Percentiles rank a stretch among this genome's conserved stretches.
Evolutionary conservation across 805 yeast genomes (phyloP).

Genomic region (Ogataea philodendri): DNA sequence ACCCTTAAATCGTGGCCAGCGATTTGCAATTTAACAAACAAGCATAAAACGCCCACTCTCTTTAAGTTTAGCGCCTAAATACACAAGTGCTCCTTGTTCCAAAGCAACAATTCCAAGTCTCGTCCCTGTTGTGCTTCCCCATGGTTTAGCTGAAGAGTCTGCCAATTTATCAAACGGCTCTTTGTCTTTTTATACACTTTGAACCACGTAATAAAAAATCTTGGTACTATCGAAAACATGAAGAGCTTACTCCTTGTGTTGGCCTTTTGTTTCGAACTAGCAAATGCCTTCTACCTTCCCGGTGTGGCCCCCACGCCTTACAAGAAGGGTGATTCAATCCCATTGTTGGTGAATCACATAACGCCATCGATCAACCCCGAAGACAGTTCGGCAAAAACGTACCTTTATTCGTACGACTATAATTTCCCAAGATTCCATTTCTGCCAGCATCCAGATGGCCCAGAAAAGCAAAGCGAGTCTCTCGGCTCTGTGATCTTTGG

Average conservation of each 20-base stretch:
- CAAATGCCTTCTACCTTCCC: conserved; percentile 78
- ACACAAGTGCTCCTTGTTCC: too few species aligned
- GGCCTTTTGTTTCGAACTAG: conserved; percentile 14
- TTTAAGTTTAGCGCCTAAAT: too few species aligned
- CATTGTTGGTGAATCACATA: conserved; percentile 83
- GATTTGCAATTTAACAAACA: too few species aligned
- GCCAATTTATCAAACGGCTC: too few species aligned
- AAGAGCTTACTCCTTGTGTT: conserved; percentile 7
- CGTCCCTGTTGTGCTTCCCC: too few species aligned
- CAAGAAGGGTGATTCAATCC: conserved; percentile 65
- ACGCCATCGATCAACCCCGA: conserved; percentile 65
- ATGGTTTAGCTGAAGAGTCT: too few species aligned
- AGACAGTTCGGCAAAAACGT: conserved; percentile 46
- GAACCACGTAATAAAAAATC: conserved; percentile 12
- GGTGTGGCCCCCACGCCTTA: conserved; percentile 96
- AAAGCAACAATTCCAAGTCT: too few species aligned
- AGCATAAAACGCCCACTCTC: too few species aligned
- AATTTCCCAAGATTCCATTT: conserved; percentile 82
- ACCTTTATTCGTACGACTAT: conserved; percentile 74
- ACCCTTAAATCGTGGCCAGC: too few species aligned
- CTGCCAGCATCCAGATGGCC: conserved; percentile 71
- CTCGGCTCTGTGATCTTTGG: conserved; percentile 93
- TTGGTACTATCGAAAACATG: conserved; percentile 5
- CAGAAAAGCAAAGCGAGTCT: conserved; percentile 76
- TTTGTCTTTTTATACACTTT: conserved; percentile 1